Conservation (phyloP, 768 basidiomycete genomes). For the Lepiota brunneoincarnata region DNA sequence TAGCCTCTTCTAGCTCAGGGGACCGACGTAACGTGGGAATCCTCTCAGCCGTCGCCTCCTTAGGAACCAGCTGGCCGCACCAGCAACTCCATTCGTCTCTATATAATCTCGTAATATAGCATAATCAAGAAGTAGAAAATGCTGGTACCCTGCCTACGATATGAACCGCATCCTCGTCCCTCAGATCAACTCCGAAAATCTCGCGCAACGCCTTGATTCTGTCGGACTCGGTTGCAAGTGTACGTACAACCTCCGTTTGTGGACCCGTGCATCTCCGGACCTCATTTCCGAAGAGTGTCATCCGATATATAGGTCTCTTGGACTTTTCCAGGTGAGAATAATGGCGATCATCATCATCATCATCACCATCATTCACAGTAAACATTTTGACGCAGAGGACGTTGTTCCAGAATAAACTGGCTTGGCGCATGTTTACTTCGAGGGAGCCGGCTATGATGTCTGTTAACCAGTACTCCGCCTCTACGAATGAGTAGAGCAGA, state of each 20-base stretch:
- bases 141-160: constrained; percentile 3
- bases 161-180: constrained; percentile 2
- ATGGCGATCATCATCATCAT: too few species aligned
- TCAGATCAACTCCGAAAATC: background rate
- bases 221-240: constrained; percentile 25
- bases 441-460: constrained; percentile 24
- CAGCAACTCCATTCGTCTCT: too few species aligned
- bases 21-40: too few species aligned
- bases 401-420: constrained; percentile 23
- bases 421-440: constrained; percentile 18
- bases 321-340: constrained; percentile 5
- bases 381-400: constrained; percentile 22
- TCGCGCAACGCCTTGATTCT: constrained; percentile 19
- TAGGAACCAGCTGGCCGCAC: too few species aligned
- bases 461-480: constrained; percentile 22
- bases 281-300: constrained; percentile 23
- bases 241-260: constrained; percentile 19
- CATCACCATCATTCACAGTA: constrained; percentile 21
- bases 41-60: too few species aligned
- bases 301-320: constrained; percentile 16
- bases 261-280: constrained; percentile 23
- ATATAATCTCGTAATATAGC: too few species aligned
- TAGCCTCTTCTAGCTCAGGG: too few species aligned
- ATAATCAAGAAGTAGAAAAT: too few species aligned
- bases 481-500: constrained; percentile 25